Evolutionary conservation across 495 filamentous ascomycete species (phyloP).

Genomic region (Tuber magnatum): DNA sequence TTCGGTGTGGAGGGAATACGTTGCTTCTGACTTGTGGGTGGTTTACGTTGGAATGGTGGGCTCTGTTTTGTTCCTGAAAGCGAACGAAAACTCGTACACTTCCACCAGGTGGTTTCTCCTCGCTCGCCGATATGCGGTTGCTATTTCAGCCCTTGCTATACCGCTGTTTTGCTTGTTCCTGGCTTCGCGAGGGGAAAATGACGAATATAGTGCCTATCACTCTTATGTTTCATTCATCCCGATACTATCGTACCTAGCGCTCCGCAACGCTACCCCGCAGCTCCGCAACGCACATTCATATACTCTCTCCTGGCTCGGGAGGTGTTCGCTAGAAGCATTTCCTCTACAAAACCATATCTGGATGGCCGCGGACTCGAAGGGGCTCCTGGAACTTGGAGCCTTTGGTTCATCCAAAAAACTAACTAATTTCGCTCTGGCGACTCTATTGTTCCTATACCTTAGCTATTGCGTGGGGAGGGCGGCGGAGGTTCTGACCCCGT

Average conservation of each 20-base stretch:
- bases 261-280: slow-evolving; percentile 48
- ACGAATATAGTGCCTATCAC: slow-evolving; percentile 48
- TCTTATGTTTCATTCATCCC: slow-evolving; percentile 53
- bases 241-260: slow-evolving; percentile 48
- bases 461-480: slow-evolving; percentile 42
- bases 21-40: slow-evolving; percentile 49
- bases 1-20: slow-evolving; percentile 46
- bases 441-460: slow-evolving; percentile 45
- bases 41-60: slow-evolving; percentile 50
- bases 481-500: slow-evolving; percentile 42
- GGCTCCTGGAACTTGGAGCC: slow-evolving; percentile 48
- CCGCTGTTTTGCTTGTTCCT: slow-evolving; percentile 42
- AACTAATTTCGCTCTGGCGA: slow-evolving; percentile 43
- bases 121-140: slow-evolving; percentile 22
- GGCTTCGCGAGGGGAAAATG: slow-evolving; percentile 41
- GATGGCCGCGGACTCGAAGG: slow-evolving; percentile 55
- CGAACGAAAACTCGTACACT: slow-evolving; percentile 24
- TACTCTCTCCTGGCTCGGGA: slow-evolving; percentile 51
- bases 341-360: slow-evolving; percentile 57
- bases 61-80: slow-evolving; percentile 43
- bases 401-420: slow-evolving; percentile 40
- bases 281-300: slow-evolving; percentile 46
- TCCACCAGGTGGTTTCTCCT: slow-evolving; percentile 8
- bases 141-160: slow-evolving; percentile 33
- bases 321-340: slow-evolving; percentile 53